These are phyloP conservation scores for Scedosporium aurantiacum DNA, from an alignment of 2,329 filamentous ascomycete genomes.

Conservation along the genomic window DNA sequence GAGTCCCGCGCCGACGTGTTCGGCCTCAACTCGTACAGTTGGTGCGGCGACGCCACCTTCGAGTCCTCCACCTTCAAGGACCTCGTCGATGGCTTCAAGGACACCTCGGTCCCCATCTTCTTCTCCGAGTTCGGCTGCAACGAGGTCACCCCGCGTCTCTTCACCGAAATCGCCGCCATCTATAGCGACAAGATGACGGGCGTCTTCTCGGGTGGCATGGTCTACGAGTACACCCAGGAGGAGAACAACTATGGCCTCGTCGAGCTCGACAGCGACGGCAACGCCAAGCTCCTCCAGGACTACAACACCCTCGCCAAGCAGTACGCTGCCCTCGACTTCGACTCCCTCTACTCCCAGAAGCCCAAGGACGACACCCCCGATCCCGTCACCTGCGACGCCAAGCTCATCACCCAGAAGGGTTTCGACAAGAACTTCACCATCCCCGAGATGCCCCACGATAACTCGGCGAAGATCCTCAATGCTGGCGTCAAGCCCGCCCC, in stretches of 20 bases:
- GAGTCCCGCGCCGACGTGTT: slow-evolving; percentile 63
- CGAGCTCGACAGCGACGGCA: slow-evolving; percentile 44
- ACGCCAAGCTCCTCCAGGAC: slow-evolving; percentile 48
- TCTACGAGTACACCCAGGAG: slow-evolving; percentile 74
- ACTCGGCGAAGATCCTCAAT: slow-evolving; percentile 61
- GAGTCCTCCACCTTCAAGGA: slow-evolving; percentile 50
- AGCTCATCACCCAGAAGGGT: slow-evolving; percentile 53
- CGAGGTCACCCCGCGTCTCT: slow-evolving; percentile 55
- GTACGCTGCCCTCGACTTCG: slow-evolving; percentile 65
- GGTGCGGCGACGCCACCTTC: slow-evolving; percentile 56
- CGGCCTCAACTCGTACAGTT: slow-evolving; percentile 64
- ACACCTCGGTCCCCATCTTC: slow-evolving; percentile 62
- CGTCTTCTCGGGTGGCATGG: slow-evolving; percentile 63
- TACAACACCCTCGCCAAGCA: slow-evolving; percentile 65
- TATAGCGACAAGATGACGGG: slow-evolving; percentile 60
- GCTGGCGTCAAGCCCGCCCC: slow-evolving; percentile 59
- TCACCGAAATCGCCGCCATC: slow-evolving; percentile 63
- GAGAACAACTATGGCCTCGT: slow-evolving; percentile 56
- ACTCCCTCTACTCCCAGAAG: slow-evolving; percentile 52
- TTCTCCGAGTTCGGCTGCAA: slow-evolving; percentile 80
- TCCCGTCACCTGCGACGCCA: slow-evolving; percentile 52
- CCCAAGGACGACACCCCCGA: slow-evolving; percentile 36
- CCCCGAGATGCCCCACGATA: slow-evolving; percentile 50
- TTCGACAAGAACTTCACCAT: slow-evolving; percentile 76
- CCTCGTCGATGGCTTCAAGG: slow-evolving; percentile 54